Evolutionary conservation across 805 yeast species (phyloP).

Genomic region (Pichia kluyveri): DNA sequence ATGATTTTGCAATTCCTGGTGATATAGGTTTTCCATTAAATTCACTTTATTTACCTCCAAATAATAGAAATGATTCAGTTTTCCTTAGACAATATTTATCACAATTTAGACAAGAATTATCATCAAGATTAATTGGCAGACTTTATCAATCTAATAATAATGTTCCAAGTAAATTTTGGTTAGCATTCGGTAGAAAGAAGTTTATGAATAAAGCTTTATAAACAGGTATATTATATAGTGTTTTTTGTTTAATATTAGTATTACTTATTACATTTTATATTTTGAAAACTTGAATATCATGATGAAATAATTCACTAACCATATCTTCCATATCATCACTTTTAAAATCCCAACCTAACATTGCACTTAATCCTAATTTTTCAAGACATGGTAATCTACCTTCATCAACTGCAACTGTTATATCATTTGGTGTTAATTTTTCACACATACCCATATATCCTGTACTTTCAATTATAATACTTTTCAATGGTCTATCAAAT

Average conservation of each 20-base stretch:
- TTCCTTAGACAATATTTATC: constrained; percentile 71
- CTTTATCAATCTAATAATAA: constrained; percentile 52
- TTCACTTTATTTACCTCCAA: constrained; percentile 65
- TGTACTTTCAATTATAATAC: constrained; percentile 68
- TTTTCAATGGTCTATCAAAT: constrained; percentile 38
- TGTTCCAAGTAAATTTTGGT: constrained; percentile 85
- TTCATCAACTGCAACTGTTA: constrained; percentile 77
- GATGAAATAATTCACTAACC: constrained; percentile 60
- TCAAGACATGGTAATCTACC: constrained; percentile 62
- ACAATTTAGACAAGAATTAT: constrained; percentile 93
- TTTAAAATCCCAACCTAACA: constrained; percentile 77
- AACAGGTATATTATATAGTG: neutral
- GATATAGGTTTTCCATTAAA: constrained; percentile 92
- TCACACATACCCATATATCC: constrained; percentile 80
- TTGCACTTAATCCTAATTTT: constrained; percentile 58
- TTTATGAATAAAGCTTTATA: constrained; percentile 88
- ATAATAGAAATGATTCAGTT: constrained; percentile 66
- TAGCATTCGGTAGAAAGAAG: constrained; percentile 88
- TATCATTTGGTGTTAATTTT: constrained; percentile 80
- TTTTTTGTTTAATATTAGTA: neutral
- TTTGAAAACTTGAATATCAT: constrained; percentile 34
- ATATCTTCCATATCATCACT: constrained; percentile 55
- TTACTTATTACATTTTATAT: constrained; percentile 7
- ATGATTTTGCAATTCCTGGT: constrained; percentile 87
- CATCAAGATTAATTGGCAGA: constrained; percentile 66